Conservation (phyloP, 108 stramenopile genomes). For the Nitzschia sp. region DNA sequence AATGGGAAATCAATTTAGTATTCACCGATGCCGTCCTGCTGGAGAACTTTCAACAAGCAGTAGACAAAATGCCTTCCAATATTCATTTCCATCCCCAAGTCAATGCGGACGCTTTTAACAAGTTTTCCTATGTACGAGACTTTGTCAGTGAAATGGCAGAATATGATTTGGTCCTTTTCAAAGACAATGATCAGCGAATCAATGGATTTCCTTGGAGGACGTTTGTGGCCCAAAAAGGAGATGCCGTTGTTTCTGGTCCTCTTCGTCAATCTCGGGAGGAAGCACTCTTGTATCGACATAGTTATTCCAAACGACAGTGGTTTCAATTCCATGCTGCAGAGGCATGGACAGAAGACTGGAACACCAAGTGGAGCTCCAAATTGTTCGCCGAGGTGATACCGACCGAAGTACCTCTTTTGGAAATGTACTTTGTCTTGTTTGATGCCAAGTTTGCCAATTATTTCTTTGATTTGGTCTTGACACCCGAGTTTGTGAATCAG, state of each 20-base stretch:
- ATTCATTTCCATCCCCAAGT: constrained; percentile 12
- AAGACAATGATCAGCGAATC: constrained; percentile 21
- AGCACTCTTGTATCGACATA: constrained; percentile 14
- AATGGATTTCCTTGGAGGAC: constrained; percentile 18
- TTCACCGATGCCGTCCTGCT: background rate
- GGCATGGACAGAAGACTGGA: constrained; percentile 23
- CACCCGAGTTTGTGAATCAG: constrained; percentile 13
- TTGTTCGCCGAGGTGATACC: constrained; percentile 11
- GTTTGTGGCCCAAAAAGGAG: constrained; percentile 5
- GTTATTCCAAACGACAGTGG: constrained; percentile 19
- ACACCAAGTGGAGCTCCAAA: constrained; percentile 18
- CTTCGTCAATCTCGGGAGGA: constrained; percentile 11
- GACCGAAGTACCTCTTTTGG: constrained; percentile 20
- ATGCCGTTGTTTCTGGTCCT: constrained; percentile 9
- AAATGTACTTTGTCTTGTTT: constrained; percentile 33
- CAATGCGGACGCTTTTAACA: constrained; percentile 1
- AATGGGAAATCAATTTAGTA: constrained; percentile 17
- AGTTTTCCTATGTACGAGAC: constrained; percentile 6
- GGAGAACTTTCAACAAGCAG: background rate
- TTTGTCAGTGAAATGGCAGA: constrained; percentile 6
- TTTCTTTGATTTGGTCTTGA: constrained; percentile 22
- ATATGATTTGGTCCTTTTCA: constrained; percentile 21
- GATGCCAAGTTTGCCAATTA: constrained; percentile 28
- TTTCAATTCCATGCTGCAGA: constrained; percentile 24
- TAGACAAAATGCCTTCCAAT: background rate